Percentiles rank a stretch among this genome's conserved stretches.
Conservation (phyloP, 73 alveolate species). For the Paraurostyla sp. region DNA sequence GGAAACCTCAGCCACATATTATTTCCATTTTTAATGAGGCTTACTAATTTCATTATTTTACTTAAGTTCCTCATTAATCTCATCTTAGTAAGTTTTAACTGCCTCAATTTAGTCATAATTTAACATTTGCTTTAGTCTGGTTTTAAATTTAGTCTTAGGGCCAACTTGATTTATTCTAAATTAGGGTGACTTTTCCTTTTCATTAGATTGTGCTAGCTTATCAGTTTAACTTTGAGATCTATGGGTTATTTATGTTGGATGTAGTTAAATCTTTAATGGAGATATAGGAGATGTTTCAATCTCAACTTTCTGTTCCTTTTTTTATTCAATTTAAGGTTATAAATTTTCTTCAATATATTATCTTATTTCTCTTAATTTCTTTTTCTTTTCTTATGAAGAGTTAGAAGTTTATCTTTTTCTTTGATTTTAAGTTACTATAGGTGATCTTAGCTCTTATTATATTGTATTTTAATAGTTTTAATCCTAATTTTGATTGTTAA, state of each 20-base stretch:
- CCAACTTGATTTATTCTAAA: neutral
- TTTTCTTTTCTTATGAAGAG: neutral
- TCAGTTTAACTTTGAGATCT: neutral
- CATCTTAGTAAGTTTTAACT: neutral
- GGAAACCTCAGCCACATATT: no score
- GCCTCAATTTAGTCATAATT: neutral
- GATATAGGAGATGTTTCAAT: neutral
- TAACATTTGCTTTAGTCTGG: neutral
- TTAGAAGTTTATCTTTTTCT: neutral
- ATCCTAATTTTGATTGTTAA: no score
- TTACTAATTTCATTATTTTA: neutral
- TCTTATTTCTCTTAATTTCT: slow-evolving; percentile 1
- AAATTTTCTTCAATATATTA: neutral
- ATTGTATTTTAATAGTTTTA: no score
- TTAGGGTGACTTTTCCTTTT: neutral
- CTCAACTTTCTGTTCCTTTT: neutral
- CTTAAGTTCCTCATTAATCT: neutral
- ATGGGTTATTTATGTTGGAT: neutral
- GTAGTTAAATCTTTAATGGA: neutral
- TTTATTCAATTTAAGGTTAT: neutral
- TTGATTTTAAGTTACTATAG: no score
- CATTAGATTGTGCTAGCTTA: neutral
- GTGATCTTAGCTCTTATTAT: no score
- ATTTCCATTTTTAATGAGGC: no score
- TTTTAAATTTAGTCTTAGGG: neutral